Conservation (phyloP, 176 grass and related monocot genomes). For the Raddia distichophylla region DNA sequence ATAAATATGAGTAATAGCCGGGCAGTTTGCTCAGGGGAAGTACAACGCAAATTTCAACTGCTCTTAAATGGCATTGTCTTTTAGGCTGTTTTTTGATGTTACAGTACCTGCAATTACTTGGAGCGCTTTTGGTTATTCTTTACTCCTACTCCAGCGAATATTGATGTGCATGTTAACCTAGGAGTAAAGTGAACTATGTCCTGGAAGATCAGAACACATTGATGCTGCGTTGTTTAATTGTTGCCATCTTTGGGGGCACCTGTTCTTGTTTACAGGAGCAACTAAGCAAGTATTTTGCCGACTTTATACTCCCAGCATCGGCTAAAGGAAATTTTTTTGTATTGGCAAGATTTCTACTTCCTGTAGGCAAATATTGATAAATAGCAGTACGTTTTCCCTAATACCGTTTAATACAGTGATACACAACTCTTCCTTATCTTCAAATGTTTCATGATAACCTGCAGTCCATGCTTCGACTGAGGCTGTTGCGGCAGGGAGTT, state of each 20-base stretch:
- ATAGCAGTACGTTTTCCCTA: neutral
- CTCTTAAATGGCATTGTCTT: slow-evolving; percentile 48
- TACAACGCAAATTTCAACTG: slow-evolving; percentile 46
- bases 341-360: slow-evolving; percentile 33
- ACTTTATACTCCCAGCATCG: slow-evolving; percentile 6
- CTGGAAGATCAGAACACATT: neutral
- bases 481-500: slow-evolving; percentile 59
- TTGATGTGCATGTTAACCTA: slow-evolving; percentile 37
- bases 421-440: slow-evolving; percentile 17
- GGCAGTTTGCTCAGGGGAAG: slow-evolving; percentile 34
- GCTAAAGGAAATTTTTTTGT: slow-evolving; percentile 16
- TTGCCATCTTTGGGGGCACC: slow-evolving; percentile 3
- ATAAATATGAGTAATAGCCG: slow-evolving; percentile 49
- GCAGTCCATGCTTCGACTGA: slow-evolving; percentile 89
- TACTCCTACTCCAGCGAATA: slow-evolving; percentile 49
- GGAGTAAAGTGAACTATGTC: slow-evolving; percentile 29
- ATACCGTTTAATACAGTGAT: neutral
- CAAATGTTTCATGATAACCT: slow-evolving; percentile 28
- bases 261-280: neutral
- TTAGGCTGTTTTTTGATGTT: slow-evolving; percentile 41
- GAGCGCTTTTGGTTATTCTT: slow-evolving; percentile 39
- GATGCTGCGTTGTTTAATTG: neutral
- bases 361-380: slow-evolving; percentile 30
- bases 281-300: neutral
- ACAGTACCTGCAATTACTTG: slow-evolving; percentile 35